Evolutionary conservation across 208 protist genomes (phyloP).

Genomic region (Acanthamoeba castellanii): DNA sequence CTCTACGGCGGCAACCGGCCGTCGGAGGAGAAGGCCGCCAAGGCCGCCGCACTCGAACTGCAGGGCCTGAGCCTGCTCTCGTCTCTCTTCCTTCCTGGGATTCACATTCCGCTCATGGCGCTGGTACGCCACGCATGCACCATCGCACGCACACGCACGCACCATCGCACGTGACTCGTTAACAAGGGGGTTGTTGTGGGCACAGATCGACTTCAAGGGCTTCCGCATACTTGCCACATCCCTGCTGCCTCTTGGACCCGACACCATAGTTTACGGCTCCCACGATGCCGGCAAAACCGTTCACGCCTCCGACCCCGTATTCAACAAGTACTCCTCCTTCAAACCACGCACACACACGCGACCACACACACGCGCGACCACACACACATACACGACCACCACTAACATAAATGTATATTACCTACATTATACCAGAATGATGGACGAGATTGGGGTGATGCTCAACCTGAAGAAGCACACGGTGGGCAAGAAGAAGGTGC

Average conservation of each 20-base stretch:
- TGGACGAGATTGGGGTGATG: background rate
- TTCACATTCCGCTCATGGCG: slow-evolving; percentile 18
- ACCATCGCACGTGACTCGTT: too few species aligned
- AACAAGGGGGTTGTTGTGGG: too few species aligned
- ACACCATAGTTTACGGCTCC: too few species aligned
- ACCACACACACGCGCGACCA: too few species aligned
- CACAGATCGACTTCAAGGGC: slow-evolving; percentile 71
- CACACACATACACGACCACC: too few species aligned
- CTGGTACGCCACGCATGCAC: background rate
- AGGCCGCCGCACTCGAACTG: slow-evolving; percentile 37
- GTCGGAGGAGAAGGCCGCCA: slow-evolving; percentile 4
- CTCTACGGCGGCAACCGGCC: slow-evolving; percentile 23
- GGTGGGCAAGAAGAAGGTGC: background rate
- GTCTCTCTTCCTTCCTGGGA: background rate
- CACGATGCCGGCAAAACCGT: slow-evolving; percentile 53
- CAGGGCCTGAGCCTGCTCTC: background rate
- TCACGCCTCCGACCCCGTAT: background rate
- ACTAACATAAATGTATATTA: too few species aligned
- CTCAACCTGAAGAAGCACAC: slow-evolving; percentile 72
- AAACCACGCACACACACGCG: too few species aligned
- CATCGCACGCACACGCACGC: background rate
- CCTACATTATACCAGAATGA: too few species aligned
- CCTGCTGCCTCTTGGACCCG: background rate
- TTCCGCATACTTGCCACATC: slow-evolving; percentile 29
- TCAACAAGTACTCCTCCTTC: slow-evolving; percentile 17